A percentile compares a stretch with the other conserved stretches of the same genome.
These are phyloP conservation scores for Podila epigama DNA, from an alignment of 192 early-diverging fungal genomes.

Conservation along the genomic window DNA sequence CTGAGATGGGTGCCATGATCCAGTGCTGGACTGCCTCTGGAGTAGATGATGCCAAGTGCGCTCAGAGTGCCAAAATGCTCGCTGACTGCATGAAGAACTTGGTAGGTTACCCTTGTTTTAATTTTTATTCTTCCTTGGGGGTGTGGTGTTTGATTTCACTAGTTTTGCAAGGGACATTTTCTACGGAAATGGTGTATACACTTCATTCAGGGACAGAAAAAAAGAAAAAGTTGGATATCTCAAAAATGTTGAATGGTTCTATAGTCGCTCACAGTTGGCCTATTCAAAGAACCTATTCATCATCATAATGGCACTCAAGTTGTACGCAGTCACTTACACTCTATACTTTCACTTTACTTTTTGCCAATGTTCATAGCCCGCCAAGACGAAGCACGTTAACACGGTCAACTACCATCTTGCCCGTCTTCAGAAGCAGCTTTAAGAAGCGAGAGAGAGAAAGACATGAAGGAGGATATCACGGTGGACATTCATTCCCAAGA, in stretches of 20 bases:
- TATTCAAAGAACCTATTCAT: too few species aligned
- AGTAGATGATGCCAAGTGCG: conserved; percentile 62
- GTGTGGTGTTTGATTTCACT: too few species aligned
- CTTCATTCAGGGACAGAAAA: too few species aligned
- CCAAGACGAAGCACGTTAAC: conserved; percentile 54
- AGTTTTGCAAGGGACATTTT: too few species aligned
- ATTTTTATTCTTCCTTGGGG: too few species aligned
- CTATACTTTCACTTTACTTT: not conserved
- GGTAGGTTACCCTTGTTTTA: too few species aligned
- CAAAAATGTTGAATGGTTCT: too few species aligned
- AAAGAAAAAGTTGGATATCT: too few species aligned
- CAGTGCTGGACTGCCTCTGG: conserved; percentile 65
- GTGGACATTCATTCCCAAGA: not conserved
- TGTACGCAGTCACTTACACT: not conserved
- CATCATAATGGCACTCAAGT: too few species aligned
- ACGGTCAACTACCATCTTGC: conserved; percentile 66
- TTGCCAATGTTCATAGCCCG: conserved; percentile 33
- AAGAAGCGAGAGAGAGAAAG: conserved; percentile 8
- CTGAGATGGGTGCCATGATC: conserved; percentile 66
- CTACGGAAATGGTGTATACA: too few species aligned
- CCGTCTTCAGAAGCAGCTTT: conserved; percentile 63
- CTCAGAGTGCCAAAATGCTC: conserved; percentile 55
- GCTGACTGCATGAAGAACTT: conserved; percentile 64
- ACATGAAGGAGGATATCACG: too few species aligned
- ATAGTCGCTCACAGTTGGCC: too few species aligned